Evolutionary conservation across 225 moss, liverwort and hornwort genomes (phyloP).

Genomic region (Sphagnum tenellum): DNA sequence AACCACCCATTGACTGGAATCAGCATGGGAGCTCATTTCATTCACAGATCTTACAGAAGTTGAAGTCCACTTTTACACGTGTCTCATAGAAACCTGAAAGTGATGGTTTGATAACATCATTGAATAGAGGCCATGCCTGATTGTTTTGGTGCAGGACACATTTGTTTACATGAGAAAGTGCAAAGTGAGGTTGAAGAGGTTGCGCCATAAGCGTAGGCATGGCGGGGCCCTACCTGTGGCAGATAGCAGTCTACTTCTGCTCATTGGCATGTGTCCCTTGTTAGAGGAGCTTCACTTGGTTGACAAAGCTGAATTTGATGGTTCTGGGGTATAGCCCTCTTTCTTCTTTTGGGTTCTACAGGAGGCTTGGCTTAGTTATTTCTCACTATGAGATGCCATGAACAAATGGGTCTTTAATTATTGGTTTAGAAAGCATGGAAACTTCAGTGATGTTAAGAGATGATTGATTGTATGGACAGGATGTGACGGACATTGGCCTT

Average conservation of each 20-base stretch:
- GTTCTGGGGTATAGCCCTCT: conserved; percentile 14
- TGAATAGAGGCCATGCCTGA: too few relatives aligned
- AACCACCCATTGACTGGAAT: too few relatives aligned
- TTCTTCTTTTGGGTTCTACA: not conserved
- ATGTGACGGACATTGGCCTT: conserved; percentile 56
- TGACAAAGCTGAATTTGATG: conserved; percentile 37
- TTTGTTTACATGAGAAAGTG: conserved; percentile 43
- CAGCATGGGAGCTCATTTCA: too few relatives aligned
- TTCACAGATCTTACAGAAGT: too few relatives aligned
- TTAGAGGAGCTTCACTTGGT: conserved; percentile 67
- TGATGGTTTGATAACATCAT: too few relatives aligned
- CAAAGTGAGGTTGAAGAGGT: conserved; percentile 41
- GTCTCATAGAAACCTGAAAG: too few relatives aligned
- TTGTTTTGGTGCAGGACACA: conserved; percentile 22
- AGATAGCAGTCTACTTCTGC: conserved; percentile 38
- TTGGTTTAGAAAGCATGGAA: too few relatives aligned
- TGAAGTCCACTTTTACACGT: too few relatives aligned
- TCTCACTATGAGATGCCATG: too few relatives aligned
- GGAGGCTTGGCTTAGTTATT: not conserved
- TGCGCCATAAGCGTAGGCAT: conserved; percentile 54
- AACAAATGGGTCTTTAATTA: too few relatives aligned
- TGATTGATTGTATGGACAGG: conserved; percentile 5
- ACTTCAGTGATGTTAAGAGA: too few relatives aligned
- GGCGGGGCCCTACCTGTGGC: conserved; percentile 42
- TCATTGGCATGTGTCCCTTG: conserved; percentile 52